Evolutionary conservation across 2,329 filamentous ascomycete genomes (phyloP).

Genomic region (Plenodomus lindquistii): DNA sequence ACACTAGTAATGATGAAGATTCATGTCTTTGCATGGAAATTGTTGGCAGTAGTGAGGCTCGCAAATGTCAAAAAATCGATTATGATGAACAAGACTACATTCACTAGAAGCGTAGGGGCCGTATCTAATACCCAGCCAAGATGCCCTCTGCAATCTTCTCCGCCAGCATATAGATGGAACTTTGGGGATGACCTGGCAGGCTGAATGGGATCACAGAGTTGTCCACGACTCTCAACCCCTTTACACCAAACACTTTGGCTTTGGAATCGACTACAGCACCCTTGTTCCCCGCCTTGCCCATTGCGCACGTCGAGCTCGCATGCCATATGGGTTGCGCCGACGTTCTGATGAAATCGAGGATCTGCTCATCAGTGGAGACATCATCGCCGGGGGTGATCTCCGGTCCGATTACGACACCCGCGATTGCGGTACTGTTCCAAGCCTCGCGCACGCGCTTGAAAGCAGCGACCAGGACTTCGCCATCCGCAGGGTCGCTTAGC

Average conservation of each 20-base stretch:
- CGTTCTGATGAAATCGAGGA: slow-evolving; percentile 41
- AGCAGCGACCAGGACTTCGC: slow-evolving; percentile 34
- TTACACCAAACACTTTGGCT: slow-evolving; percentile 39
- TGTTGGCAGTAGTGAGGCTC: too few relatives aligned
- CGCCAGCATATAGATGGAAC: slow-evolving; percentile 23
- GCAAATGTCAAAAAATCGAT: too few relatives aligned
- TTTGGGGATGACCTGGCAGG: slow-evolving; percentile 41
- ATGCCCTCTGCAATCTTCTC: slow-evolving; percentile 24
- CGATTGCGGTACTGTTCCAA: slow-evolving; percentile 22
- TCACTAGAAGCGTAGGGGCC: too few relatives aligned
- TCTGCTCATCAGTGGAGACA: slow-evolving; percentile 26
- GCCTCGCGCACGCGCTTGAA: slow-evolving; percentile 38
- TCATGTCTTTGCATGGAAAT: too few relatives aligned
- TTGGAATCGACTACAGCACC: slow-evolving; percentile 41
- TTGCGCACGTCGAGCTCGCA: slow-evolving; percentile 24
- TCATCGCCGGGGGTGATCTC: slow-evolving; percentile 33
- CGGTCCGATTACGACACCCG: slow-evolving; percentile 22
- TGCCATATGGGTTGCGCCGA: slow-evolving; percentile 21
- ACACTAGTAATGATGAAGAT: too few relatives aligned
- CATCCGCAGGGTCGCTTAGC: slow-evolving; percentile 36
- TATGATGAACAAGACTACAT: too few relatives aligned
- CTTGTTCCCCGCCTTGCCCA: slow-evolving; percentile 32
- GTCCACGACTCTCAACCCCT: slow-evolving; percentile 42
- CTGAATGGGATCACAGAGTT: slow-evolving; percentile 37
- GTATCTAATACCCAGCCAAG: neutral